A percentile compares a stretch with the other conserved stretches of the same genome.
phyloP scores from a whole-genome alignment of 202 grass and related monocot species.

The Cymbopogon flexuosus region DNA sequence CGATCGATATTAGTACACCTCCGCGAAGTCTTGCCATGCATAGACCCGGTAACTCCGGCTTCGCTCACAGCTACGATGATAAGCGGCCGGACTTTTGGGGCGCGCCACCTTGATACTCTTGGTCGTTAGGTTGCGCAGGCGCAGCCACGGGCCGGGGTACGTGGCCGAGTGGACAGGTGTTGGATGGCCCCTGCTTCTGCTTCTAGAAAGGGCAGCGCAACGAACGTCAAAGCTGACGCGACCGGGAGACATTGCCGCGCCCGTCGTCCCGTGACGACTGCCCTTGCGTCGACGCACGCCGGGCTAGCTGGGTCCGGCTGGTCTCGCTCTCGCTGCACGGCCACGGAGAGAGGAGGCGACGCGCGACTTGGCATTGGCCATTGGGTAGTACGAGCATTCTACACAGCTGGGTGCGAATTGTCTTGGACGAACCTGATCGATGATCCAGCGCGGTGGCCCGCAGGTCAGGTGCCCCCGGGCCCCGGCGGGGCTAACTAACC shows the following conservation, averaged over 20 bases:
- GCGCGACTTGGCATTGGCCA: background rate
- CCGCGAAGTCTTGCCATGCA: background rate
- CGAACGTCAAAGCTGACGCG: background rate
- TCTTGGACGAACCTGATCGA: background rate
- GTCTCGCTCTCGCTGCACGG: background rate
- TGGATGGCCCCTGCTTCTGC: background rate
- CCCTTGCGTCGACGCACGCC: no score
- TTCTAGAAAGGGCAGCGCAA: background rate
- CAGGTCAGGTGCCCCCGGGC: background rate
- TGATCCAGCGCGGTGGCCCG: no score
- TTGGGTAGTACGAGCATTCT: background rate
- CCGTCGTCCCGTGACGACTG: background rate
- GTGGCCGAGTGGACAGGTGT: background rate
- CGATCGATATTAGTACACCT: background rate
- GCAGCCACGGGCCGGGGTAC: no score
- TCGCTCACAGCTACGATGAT: background rate
- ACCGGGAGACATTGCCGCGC: background rate
- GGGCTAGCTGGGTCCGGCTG: no score
- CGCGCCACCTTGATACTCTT: background rate
- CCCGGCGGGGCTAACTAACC: no score
- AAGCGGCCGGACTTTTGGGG: background rate
- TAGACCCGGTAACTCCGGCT: background rate
- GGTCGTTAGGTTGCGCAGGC: background rate
- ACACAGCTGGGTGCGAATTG: no score
- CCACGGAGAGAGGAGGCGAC: no score